Evolutionary conservation across 768 basidiomycete genomes (phyloP), one percentile per base, ranked within the genome.

Genomic region (Boletus rubroflammeus): DNA sequence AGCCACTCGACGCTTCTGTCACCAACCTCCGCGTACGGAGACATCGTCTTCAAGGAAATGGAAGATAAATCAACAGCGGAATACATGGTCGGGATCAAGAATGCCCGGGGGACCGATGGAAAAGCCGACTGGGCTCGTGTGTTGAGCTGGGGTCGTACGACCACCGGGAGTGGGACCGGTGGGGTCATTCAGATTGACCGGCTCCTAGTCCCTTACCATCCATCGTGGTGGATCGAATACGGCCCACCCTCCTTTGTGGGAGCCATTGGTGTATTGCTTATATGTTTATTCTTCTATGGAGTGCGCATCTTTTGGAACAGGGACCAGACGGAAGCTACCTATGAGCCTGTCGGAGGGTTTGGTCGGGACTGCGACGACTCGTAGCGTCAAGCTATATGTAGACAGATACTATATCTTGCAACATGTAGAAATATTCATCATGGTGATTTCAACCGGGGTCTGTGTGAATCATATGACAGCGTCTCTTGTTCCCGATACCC

Each of bases 161-260:
- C 89, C 31, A 83, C 82, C 8, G 82, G 81, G 11, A 75, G 78
- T 13, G 84, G 88, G 34, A 84, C 81, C 0, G 96, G 95, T 0
- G 96, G 96, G 4, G 92, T 98, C 36, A 80, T 98, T 54, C 81
- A 87, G 71, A 88, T 98, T 55, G 91, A 97, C 73, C 77, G 78
- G 39, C 76, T 98, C 13, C 74, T 99, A 50, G 65, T 85, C 23
- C 97, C 97, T 32, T 98, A 93, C 68, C 75, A 85, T 54, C 93
- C 96, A 3, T 78, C 85, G 5, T 92, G 90, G 91, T 93, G 87
- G 83, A 74, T 81, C 35, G 76, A 82, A 63, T 93, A 85, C 63
- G 88, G 90, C 38, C 77, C 78, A 5, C 90, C 91, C 0, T 61
- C 80, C n/a, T 73, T 79, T 28, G 83, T 88, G 5, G 82, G 82